A percentile compares a stretch with the other conserved stretches of the same genome.
Conservation (phyloP, 768 basidiomycete genomes). For the Termitomyces sp. region DNA sequence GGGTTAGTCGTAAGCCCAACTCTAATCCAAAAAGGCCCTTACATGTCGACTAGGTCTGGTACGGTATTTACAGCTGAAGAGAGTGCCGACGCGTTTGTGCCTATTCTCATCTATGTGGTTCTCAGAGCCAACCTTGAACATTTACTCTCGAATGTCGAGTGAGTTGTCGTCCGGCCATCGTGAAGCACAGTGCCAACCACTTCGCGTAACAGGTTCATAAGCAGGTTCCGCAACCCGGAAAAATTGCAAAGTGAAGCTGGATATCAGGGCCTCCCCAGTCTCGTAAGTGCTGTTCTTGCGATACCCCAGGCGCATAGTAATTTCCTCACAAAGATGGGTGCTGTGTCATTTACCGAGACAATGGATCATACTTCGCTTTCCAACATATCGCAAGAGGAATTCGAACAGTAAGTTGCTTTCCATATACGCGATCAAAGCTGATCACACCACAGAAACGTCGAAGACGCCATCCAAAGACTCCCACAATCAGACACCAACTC, state of each 20-base stretch:
- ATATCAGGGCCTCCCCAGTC: conserved; percentile 93
- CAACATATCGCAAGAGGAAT: conserved; percentile 91
- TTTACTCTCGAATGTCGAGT: conserved; percentile 95
- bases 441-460: conserved; percentile 36
- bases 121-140: conserved; percentile 92
- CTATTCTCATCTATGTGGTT: conserved; percentile 90
- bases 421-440: neutral
- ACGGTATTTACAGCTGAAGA: conserved; percentile 81
- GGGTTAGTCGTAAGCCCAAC: too few relatives aligned
- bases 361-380: conserved; percentile 95
- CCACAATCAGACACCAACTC: conserved; percentile 37
- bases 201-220: conserved; percentile 77
- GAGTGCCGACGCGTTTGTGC: conserved; percentile 92
- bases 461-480: conserved; percentile 44
- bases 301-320: neutral
- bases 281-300: conserved; percentile 46
- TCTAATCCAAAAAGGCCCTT: too few relatives aligned
- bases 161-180: conserved; percentile 21
- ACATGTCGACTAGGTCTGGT: conserved; percentile 60
- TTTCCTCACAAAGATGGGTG: conserved; percentile 65
- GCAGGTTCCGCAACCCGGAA: conserved; percentile 83
- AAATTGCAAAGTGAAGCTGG: conserved; percentile 95
- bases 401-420: conserved; percentile 56
- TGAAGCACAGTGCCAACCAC: neutral
- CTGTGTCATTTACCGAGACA: conserved; percentile 95